Base-by-base conservation (phyloP, 2,329 filamentous ascomycete genomes). In the Orbilia javanica region DNA sequence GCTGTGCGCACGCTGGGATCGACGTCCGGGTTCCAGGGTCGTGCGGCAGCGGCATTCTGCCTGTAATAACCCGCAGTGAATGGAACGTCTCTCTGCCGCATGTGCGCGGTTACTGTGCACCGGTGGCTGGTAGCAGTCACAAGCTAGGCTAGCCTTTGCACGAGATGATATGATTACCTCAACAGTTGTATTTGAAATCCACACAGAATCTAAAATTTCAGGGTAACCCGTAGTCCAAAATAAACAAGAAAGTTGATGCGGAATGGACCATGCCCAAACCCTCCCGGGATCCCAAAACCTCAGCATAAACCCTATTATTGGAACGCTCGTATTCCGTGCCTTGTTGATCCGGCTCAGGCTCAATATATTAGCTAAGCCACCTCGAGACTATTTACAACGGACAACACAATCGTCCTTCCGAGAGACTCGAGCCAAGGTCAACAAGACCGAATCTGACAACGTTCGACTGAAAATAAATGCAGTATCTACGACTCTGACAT, bases 351-450 rank as follows among this genome's bases (percentile, higher is more conserved):
- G 42, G 52, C 36, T 55, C 50, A 66, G 55, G 18, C 55, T 60
- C 42, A 60, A 25, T 60, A 25, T 72, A 78, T 78, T 78, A 78
- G 62, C 74, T 78, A 78, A 78, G 74, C 74, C 74, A 63, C 65
- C 55, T 13, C 55, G 31, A 42, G 53, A 36, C 52, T 20, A 78
- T 72, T 72, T 78, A 46, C 74, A 78, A 78, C 74, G 67, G 44
- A 72, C 74, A 78, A 78, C 74, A 72, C 74, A 78, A 66, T 44
- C 46, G 55, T 20, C 55, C 15, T n/a, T 8, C 34, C 34, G 27
- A 60, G 55, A 60, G 34, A 18, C 55, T 36, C 31, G 42, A 46
- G 55, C 48, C 42, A 50, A 48, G 31, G 52, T 18, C 7, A 29
- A 62, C 42, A 42, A 55, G 27, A 53, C 25, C 27, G 63, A 36